phyloP scores from a whole-genome alignment of 441 rosid genomes.

The Arabidopsis hybrid region DNA sequence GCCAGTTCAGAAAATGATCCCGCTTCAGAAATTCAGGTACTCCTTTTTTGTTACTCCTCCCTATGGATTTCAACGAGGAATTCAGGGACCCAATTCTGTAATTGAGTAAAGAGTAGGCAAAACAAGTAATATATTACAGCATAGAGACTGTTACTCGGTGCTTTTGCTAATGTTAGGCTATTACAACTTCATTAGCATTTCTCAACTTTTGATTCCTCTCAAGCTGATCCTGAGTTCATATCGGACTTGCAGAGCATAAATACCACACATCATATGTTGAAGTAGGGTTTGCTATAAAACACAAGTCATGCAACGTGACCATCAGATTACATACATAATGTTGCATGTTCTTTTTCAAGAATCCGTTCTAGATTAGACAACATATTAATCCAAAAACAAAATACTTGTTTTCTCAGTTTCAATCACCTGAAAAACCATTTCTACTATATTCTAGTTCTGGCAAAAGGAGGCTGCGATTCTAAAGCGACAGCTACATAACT shows the following conservation, averaged over 20 bases:
- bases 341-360: conserved; percentile 20
- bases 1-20: conserved; percentile 18
- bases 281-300: conserved; percentile 8
- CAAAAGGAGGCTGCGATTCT: conserved; percentile 53
- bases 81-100: background rate
- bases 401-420: conserved; percentile 15
- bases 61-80: conserved; percentile 2
- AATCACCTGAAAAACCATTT: conserved; percentile 34
- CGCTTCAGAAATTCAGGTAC: conserved; percentile 40
- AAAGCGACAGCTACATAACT: conserved; percentile 68
- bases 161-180: conserved; percentile 9
- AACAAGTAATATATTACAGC: conserved; percentile 1
- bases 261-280: background rate
- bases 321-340: background rate
- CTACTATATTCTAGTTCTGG: conserved; percentile 67
- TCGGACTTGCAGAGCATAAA: conserved; percentile 1
- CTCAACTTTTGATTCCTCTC: conserved; percentile 16
- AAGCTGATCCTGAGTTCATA: conserved; percentile 14
- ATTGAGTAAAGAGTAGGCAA: background rate
- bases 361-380: conserved; percentile 24
- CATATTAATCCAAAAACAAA: background rate
- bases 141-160: conserved; percentile 6
- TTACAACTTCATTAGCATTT: conserved; percentile 17
- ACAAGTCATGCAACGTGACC: background rate
- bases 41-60: background rate